Evolutionary conservation across 2,329 filamentous ascomycete species (phyloP), one percentile per base, ranked within the genome.

Genomic region (Hymenoscyphus occultus): DNA sequence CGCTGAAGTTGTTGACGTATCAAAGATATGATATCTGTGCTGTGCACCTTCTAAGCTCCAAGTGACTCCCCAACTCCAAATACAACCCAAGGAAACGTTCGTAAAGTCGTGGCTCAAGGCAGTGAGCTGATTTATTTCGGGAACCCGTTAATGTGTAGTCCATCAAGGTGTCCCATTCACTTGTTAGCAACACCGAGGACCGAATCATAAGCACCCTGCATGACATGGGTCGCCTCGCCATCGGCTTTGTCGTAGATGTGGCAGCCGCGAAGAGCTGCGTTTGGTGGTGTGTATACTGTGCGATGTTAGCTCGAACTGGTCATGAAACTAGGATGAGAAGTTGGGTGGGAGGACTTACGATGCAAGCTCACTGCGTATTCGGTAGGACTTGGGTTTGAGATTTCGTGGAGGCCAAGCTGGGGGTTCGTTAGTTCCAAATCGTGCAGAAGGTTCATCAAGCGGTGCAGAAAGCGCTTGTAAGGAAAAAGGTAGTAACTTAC

Each of bases 311-410:
- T 32, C n/a, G 4, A n/a, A 7, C 63, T 28, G 14, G 22, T 28
- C 35, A 35, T 31, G 51, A 56, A 28, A 56, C 3, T 5, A 61
- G 51, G 3, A 61, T 12, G 5, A 6, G 32, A 2, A 58, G 13
- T 54, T 28, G 51, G 58, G 45, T 64, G 60, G 13, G 31, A 22
- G 19, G 39, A 32, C 73, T 67, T 64, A 75, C 73, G 82, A 78
- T 97, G 93, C 68, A 97, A 79, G 62, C 92, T 96, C 60, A 97
- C 88, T 69, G 93, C 93, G 76, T 90, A 89, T 76, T 93, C 87
- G 71, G 84, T 83, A 57, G 80, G 78, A 70, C 89, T 86, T 32
- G 86, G 85, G 76, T 97, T 97, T 69, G 85, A 86, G 67, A 97
- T 90, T 59, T 88, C 86, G 79, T 97, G 93, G 54, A 97, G 82